These are phyloP conservation scores for Syzygium aqueum DNA, from an alignment of 345 rosid genomes.

Conservation along the genomic window DNA sequence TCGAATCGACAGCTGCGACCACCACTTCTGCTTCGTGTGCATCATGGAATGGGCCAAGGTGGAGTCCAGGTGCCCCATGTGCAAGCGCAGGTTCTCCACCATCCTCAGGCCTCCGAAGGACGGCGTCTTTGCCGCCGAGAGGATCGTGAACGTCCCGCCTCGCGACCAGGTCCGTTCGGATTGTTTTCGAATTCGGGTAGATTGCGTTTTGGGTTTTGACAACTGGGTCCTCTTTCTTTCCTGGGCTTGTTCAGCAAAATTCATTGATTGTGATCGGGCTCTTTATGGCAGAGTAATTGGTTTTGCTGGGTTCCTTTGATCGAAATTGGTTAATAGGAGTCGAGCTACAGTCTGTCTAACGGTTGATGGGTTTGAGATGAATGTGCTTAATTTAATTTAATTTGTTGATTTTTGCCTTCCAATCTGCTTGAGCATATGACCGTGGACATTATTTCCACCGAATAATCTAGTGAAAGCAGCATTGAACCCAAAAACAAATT, in stretches of 20 bases:
- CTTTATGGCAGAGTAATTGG: background rate
- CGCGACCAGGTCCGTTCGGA: constrained; percentile 42
- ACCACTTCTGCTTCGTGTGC: constrained; percentile 59
- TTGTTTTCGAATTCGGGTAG: background rate
- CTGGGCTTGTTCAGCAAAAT: background rate
- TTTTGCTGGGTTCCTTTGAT: background rate
- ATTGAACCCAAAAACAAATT: background rate
- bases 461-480: too few relatives aligned
- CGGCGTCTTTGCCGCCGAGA: constrained; percentile 26
- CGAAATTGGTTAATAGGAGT: background rate
- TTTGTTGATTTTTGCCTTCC: background rate
- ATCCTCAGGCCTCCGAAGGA: constrained; percentile 26
- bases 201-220: background rate
- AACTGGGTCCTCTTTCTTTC: background rate
- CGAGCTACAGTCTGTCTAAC: background rate
- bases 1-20: constrained; percentile 45
- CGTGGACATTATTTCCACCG: background rate
- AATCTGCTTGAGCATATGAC: background rate
- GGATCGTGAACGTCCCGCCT: constrained; percentile 28
- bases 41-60: constrained; percentile 63
- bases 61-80: constrained; percentile 51
- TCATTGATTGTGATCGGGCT: background rate
- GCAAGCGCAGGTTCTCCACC: constrained; percentile 45
- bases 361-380: background rate
- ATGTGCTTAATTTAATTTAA: background rate